phyloP scores from a whole-genome alignment of 768 basidiomycete species.

The Dictyophora rubrovolvata region DNA sequence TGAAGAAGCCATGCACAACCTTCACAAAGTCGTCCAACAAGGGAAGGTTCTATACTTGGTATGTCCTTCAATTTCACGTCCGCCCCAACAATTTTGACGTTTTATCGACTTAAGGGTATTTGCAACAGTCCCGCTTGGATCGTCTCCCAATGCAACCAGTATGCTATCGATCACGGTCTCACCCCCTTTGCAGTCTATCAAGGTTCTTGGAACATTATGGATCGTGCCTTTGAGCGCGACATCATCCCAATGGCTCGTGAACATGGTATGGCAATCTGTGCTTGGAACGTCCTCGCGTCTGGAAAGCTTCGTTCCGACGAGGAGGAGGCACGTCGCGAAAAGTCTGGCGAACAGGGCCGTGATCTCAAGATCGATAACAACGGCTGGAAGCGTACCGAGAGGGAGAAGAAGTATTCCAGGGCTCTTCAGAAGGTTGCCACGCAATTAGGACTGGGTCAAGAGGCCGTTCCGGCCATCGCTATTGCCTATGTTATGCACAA shows the following conservation, averaged over 20 bases:
- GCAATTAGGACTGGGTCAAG: neutral
- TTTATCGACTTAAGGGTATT: neutral
- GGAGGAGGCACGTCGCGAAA: conserved; percentile 23
- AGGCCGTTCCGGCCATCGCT: conserved; percentile 9
- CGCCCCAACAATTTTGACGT: conserved; percentile 21
- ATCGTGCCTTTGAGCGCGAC: conserved; percentile 31
- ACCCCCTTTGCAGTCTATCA: conserved; percentile 35
- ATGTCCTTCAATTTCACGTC: conserved; percentile 22
- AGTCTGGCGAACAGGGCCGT: conserved; percentile 7
- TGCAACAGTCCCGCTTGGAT: conserved; percentile 29
- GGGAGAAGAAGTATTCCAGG: neutral
- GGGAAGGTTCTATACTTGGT: conserved; percentile 42
- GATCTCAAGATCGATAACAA: neutral
- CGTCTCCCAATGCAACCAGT: conserved; percentile 27
- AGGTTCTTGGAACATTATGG: conserved; percentile 24
- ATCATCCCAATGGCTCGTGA: conserved; percentile 29
- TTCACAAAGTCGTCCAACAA: conserved; percentile 39
- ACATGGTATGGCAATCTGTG: conserved; percentile 30
- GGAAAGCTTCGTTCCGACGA: conserved; percentile 32
- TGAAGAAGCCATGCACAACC: conserved; percentile 45
- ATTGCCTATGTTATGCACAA: conserved; percentile 21
- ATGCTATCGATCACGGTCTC: conserved; percentile 27
- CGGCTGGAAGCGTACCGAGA: conserved; percentile 1
- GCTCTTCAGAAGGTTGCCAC: conserved; percentile 10
- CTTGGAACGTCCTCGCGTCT: conserved; percentile 31